Conservation (phyloP, 148 eudicot genomes). For the Vaccinium myrtillus region DNA sequence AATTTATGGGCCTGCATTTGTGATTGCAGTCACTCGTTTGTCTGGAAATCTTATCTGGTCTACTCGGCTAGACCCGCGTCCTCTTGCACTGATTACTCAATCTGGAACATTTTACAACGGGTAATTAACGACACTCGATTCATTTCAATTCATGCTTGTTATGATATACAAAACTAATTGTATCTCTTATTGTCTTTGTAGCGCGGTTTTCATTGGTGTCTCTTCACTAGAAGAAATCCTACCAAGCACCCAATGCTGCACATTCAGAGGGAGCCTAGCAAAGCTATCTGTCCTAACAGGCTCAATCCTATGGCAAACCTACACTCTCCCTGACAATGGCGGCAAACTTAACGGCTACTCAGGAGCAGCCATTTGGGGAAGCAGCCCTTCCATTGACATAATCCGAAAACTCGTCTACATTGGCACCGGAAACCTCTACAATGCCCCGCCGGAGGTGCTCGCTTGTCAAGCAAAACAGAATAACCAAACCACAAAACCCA, state of each 20-base stretch:
- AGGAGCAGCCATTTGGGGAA: slow-evolving; percentile 72
- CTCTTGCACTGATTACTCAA: slow-evolving; percentile 38
- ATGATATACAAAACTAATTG: background rate
- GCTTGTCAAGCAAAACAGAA: slow-evolving; percentile 47
- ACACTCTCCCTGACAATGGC: slow-evolving; percentile 57
- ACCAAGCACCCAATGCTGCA: slow-evolving; percentile 47
- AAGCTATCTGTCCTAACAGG: slow-evolving; percentile 50
- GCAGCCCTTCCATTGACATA: slow-evolving; percentile 60
- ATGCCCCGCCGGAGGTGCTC: slow-evolving; percentile 46
- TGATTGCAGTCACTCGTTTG: slow-evolving; percentile 38
- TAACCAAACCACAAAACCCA: slow-evolving; percentile 36
- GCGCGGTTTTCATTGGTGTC: slow-evolving; percentile 56
- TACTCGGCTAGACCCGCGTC: slow-evolving; percentile 37
- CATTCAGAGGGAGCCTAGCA: slow-evolving; percentile 62
- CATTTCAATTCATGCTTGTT: too few relatives aligned
- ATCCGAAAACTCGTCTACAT: slow-evolving; percentile 38
- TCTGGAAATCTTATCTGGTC: slow-evolving; percentile 52
- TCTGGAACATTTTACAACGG: slow-evolving; percentile 52
- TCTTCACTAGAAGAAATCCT: slow-evolving; percentile 50
- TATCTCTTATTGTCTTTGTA: slow-evolving; percentile 5
- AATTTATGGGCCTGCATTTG: slow-evolving; percentile 46
- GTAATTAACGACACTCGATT: slow-evolving; percentile 16
- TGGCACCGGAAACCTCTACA: slow-evolving; percentile 57
- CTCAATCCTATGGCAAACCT: slow-evolving; percentile 52
- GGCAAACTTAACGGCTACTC: slow-evolving; percentile 53